Evolutionary conservation across 495 filamentous ascomycete species (phyloP).

Genomic region (Hypoxylon perforatum): DNA sequence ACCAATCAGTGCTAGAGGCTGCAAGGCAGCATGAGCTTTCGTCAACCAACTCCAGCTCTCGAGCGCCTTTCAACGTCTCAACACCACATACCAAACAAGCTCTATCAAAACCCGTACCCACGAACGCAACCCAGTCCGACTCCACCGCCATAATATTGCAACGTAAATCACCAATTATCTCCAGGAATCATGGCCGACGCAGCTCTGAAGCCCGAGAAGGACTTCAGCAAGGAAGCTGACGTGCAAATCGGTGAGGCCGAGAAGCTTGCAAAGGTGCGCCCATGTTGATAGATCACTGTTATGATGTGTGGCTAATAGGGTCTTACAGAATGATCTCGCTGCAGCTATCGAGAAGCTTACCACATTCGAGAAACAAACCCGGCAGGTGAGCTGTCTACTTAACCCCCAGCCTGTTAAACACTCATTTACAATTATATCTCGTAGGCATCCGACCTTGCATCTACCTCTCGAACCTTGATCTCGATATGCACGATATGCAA

Average conservation of each 20-base stretch:
- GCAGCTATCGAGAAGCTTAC: conserved; percentile 93
- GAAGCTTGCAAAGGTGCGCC: conserved; percentile 81
- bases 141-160: background rate
- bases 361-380: conserved; percentile 90
- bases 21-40: conserved; percentile 40
- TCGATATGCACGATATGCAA: conserved; percentile 94
- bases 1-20: conserved; percentile 29
- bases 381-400: conserved; percentile 75
- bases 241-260: conserved; percentile 89
- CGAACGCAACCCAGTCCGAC: background rate
- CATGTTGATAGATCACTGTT: background rate
- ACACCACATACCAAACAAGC: conserved; percentile 9
- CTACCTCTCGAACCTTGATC: conserved; percentile 88
- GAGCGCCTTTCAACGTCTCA: conserved; percentile 22
- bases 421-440: conserved; percentile 20
- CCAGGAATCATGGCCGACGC: conserved; percentile 57
- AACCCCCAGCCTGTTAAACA: conserved; percentile 18
- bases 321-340: conserved; percentile 75
- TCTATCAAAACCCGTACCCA: background rate
- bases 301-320: conserved; percentile 27
- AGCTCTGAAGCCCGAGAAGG: conserved; percentile 71
- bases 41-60: conserved; percentile 8
- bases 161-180: background rate
- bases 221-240: conserved; percentile 91
- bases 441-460: conserved; percentile 92